A percentile compares a stretch with the other conserved stretches of the same genome.
Conservation (phyloP, 371 early-diverging fungal species). For the Rhizopus sp. region DNA sequence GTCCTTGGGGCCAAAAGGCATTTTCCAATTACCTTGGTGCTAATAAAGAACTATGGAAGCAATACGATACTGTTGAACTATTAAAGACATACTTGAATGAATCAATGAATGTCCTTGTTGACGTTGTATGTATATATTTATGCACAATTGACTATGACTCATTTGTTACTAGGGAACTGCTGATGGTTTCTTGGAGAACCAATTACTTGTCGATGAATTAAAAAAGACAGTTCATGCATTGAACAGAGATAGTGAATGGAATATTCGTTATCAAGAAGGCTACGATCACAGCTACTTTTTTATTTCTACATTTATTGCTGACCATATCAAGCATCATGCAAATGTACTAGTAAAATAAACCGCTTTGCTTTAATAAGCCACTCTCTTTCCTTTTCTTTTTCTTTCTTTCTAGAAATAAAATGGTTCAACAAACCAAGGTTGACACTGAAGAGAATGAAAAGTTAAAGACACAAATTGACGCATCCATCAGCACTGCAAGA, state of each 20-base stretch:
- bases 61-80: constrained; percentile 78
- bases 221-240: constrained; percentile 45
- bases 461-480: constrained; percentile 51
- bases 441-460: constrained; percentile 44
- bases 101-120: constrained; percentile 42
- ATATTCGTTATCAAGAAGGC: constrained; percentile 73
- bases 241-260: constrained; percentile 48
- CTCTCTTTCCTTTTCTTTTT: constrained; percentile 7
- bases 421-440: constrained; percentile 14
- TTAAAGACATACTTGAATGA: constrained; percentile 38
- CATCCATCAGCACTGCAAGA: constrained; percentile 45
- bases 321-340: constrained; percentile 80
- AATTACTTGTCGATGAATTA: constrained; percentile 65
- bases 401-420: constrained; percentile 2
- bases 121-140: constrained; percentile 34
- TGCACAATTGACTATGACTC: neutral
- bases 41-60: constrained; percentile 59
- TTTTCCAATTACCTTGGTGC: constrained; percentile 75
- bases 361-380: neutral
- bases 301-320: constrained; percentile 76
- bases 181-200: constrained; percentile 70
- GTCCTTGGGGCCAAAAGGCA: constrained; percentile 81
- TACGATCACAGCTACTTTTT: constrained; percentile 89
- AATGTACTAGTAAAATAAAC: constrained; percentile 40
- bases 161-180: constrained; percentile 57